Base-by-base conservation (phyloP, 805 yeast genomes). In the Candida verbasci region DNA sequence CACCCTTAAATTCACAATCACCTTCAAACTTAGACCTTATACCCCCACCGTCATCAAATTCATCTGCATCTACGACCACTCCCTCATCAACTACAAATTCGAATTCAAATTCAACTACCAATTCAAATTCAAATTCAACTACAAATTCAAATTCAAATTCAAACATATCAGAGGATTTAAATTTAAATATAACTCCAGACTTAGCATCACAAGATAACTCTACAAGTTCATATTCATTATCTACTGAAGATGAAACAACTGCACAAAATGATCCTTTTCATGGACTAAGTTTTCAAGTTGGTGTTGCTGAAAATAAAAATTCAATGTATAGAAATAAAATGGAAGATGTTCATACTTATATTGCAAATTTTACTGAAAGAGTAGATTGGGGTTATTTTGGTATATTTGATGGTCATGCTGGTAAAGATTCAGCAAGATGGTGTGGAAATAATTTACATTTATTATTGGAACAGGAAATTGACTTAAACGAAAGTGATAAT, bases 361-460 rank as follows among this genome's bases (percentile, higher is more conserved):
- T 88, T 26, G 88, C 93, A 46, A 88, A 89, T 64, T 89, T 85
- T 65, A 93, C 89, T n/a, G 95, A 86, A 48, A 59, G 87, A 39
- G 65, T 83, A 21, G 96, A 88, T 56, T 84, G 95, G 83, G 97
- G 96, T 2, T 91, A 86, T 55, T 88, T 91, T 72, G 97, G 94
- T 12, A 74, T 91, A 1, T 91, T 88, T 60, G 98, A 91, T 60
- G 98, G 98, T 9, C 98, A 91, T 62, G 97, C 97, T 2, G 98
- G 98, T 16, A 79, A 79, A 38, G 86, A 80, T 47, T 82, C 95
- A 7, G 95, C 98, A 1, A 77, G 91, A 50, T 89, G 95, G 94
- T 88, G 97, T 64, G 95, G 96, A 0, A 80, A 86, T 44, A 79
- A 84, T 49, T 58, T 91, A 39, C 97, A 91, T 55, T 65, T 78